Evolutionary conservation across 441 rosid species (phyloP).

Genomic region (Viola pubescens): DNA sequence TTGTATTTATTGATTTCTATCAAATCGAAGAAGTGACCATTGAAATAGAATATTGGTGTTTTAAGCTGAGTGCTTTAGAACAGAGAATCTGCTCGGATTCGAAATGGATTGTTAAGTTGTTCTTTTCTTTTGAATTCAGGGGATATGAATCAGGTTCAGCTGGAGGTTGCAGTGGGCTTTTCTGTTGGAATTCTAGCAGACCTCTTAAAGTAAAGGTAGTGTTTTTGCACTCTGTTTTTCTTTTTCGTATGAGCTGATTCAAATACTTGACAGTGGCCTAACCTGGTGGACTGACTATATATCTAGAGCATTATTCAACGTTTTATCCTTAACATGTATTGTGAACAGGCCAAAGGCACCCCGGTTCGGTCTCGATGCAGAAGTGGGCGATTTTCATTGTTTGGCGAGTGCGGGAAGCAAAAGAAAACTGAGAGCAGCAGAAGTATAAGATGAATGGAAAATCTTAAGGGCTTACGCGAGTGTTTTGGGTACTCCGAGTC

Average conservation of each 20-base stretch:
- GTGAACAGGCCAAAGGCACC: conserved; percentile 47
- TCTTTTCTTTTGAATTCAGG: conserved; percentile 31
- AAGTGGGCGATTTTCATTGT: conserved; percentile 47
- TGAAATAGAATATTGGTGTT: too few species aligned
- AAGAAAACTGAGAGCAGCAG: conserved; percentile 48
- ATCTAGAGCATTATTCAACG: not conserved
- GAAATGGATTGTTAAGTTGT: not conserved
- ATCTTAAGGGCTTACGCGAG: not conserved
- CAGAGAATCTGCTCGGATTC: too few species aligned
- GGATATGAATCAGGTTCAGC: conserved; percentile 84
- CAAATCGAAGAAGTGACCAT: too few species aligned
- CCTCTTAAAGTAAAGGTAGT: conserved; percentile 56
- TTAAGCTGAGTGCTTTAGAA: too few species aligned
- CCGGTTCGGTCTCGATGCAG: conserved; percentile 32
- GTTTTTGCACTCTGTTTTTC: not conserved
- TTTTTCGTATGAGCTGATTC: not conserved
- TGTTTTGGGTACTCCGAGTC: conserved; percentile 2
- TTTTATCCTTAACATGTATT: not conserved
- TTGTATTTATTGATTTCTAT: too few species aligned
- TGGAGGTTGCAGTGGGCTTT: conserved; percentile 69
- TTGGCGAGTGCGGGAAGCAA: conserved; percentile 59
- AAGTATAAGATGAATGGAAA: conserved; percentile 32
- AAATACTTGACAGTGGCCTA: too few species aligned
- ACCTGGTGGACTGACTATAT: not conserved
- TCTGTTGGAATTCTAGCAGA: conserved; percentile 71